Percentiles rank a stretch among this genome's conserved stretches.
Conservation (phyloP, 352 stramenopile species). For the Thalassiosira mediterranea region DNA sequence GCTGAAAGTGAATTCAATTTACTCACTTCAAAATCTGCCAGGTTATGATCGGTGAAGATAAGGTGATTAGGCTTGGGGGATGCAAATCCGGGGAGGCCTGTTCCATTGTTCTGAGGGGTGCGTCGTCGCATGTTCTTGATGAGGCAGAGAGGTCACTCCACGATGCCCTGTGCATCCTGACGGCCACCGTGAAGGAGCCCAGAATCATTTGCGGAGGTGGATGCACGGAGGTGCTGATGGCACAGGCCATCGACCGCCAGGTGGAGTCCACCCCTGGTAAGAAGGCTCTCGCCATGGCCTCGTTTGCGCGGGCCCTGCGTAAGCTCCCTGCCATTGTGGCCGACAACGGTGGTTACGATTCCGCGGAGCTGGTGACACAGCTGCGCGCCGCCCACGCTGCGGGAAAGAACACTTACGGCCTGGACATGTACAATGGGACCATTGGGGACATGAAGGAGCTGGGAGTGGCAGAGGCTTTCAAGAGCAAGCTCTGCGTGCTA, state of each 20-base stretch:
- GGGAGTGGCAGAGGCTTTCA: slow-evolving; percentile 95
- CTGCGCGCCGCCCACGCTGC: slow-evolving; percentile 92
- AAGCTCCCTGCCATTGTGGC: slow-evolving; percentile 97
- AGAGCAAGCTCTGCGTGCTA: slow-evolving; percentile 97
- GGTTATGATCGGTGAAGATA: slow-evolving; percentile 98
- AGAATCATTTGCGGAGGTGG: slow-evolving; percentile 96
- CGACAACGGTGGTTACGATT: slow-evolving; percentile 99
- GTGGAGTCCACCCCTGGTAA: slow-evolving; percentile 94
- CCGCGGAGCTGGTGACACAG: slow-evolving; percentile 96
- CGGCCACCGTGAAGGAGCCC: slow-evolving; percentile 96
- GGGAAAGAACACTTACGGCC: slow-evolving; percentile 91
- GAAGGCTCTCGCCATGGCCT: slow-evolving; percentile 97
- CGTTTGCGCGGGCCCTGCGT: slow-evolving; percentile 95
- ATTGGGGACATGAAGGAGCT: slow-evolving; percentile 96
- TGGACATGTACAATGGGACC: slow-evolving; percentile 96
- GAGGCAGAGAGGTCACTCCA: slow-evolving; percentile 99
- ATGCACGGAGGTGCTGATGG: slow-evolving; percentile 96
- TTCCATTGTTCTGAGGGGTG: slow-evolving; percentile 93
- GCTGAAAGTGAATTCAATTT: too few species aligned
- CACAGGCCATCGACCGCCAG: slow-evolving; percentile 87
- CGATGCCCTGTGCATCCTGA: slow-evolving; percentile 97
- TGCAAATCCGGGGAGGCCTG: slow-evolving; percentile 95
- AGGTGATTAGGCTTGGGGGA: slow-evolving; percentile 94
- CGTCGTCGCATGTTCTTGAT: slow-evolving; percentile 95
- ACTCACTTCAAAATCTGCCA: too few species aligned